A percentile compares a stretch with the other conserved stretches of the same genome.
phyloP scores from a whole-genome alignment of 768 basidiomycete genomes.

The Phallus indusiatus region DNA sequence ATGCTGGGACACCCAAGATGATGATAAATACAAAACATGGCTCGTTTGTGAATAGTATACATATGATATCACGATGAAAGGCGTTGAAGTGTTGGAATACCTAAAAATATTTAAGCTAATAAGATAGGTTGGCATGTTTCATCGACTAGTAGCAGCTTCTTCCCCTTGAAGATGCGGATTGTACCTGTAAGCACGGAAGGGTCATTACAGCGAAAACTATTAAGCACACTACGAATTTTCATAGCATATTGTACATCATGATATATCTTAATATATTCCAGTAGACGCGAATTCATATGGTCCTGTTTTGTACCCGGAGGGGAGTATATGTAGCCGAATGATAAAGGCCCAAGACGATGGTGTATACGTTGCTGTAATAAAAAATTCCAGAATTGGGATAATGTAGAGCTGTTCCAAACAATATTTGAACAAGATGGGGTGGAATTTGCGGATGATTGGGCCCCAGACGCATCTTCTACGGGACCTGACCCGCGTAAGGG shows the following conservation, averaged over 20 bases:
- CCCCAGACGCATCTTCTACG: background rate
- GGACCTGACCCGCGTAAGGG: constrained; percentile 1
- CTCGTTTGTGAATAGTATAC: too few species aligned
- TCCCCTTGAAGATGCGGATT: constrained; percentile 1
- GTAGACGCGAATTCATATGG: background rate
- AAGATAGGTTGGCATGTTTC: constrained; percentile 4
- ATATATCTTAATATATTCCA: constrained; percentile 10
- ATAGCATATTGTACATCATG: constrained; percentile 5
- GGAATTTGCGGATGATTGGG: background rate
- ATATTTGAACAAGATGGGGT: background rate
- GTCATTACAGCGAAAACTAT: constrained; percentile 5
- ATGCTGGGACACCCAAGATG: background rate
- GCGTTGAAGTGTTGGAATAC: background rate
- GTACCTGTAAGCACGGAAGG: background rate
- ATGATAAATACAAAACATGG: background rate
- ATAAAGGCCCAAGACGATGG: constrained; percentile 5
- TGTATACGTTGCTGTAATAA: background rate
- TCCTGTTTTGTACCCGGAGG: background rate
- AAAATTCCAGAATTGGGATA: constrained; percentile 8
- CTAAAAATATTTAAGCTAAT: background rate
- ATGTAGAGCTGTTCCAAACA: background rate
- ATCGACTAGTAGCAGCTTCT: constrained; percentile 1
- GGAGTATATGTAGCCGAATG: background rate
- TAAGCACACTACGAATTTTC: constrained; percentile 4
- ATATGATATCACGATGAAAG: too few species aligned